Conservation (phyloP, 768 basidiomycete species). For the Phlebiopsis flavidoalba region DNA sequence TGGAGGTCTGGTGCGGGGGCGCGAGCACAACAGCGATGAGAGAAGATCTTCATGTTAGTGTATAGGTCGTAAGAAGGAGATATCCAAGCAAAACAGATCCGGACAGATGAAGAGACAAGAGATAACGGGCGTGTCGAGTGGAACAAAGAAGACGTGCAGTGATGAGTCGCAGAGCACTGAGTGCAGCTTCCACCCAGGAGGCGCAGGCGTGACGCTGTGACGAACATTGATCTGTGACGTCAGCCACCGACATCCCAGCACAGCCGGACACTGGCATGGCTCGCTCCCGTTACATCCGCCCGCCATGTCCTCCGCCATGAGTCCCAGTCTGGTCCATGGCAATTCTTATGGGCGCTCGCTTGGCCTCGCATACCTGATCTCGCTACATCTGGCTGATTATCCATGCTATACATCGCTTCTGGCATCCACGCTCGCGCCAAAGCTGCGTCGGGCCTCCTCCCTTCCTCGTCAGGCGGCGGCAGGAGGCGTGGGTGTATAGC, state of each 20-base stretch:
- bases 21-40: conserved; percentile 70
- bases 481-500: neutral
- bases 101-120: neutral
- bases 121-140: neutral
- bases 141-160: no score
- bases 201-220: neutral
- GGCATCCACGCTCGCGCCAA: neutral
- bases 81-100: neutral
- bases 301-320: neutral
- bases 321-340: neutral
- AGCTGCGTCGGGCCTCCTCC: conserved; percentile 3
- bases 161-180: neutral
- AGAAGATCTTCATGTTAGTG: conserved; percentile 86
- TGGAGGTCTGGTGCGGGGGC: conserved; percentile 57
- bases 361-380: neutral
- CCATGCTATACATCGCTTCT: conserved; percentile 4
- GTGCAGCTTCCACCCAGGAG: neutral
- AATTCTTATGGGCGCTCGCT: conserved; percentile 1
- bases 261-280: neutral
- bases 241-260: neutral
- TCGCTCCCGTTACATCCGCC: neutral
- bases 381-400: conserved; percentile 14
- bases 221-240: neutral
- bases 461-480: conserved; percentile 1
- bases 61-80: neutral